Evolutionary conservation across 148 eudicot genomes (phyloP).

Genomic region (Euryodendron excelsum): DNA sequence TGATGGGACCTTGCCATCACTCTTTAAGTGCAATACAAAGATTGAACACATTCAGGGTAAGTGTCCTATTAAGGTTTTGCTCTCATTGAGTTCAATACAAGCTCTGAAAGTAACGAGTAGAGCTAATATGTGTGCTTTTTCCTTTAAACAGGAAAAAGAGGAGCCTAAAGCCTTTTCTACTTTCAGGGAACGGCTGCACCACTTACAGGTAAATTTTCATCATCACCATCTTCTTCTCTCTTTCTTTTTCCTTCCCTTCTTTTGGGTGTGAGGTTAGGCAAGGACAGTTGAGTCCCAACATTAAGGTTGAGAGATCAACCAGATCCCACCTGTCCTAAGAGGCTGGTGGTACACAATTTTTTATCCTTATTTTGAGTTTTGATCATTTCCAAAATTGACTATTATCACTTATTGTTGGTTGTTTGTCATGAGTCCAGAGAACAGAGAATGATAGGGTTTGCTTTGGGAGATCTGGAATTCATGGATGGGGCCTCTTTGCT

Average conservation of each 20-base stretch:
- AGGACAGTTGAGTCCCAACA: background rate
- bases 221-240: background rate
- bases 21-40: constrained; percentile 57
- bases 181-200: constrained; percentile 75
- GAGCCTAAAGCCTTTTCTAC: constrained; percentile 70
- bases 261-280: background rate
- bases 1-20: constrained; percentile 69
- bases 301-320: background rate
- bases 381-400: background rate
- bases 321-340: background rate
- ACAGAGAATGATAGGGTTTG: constrained; percentile 90
- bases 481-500: constrained; percentile 99
- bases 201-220: constrained; percentile 63
- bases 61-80: constrained; percentile 11
- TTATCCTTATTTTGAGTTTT: background rate
- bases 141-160: constrained; percentile 56
- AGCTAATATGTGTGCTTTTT: constrained; percentile 7
- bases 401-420: constrained; percentile 6
- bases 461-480: constrained; percentile 96
- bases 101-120: constrained; percentile 5
- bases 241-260: background rate
- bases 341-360: background rate
- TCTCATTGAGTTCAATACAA: constrained; percentile 12
- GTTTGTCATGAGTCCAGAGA: constrained; percentile 53
- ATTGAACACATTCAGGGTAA: constrained; percentile 63